phyloP scores from a whole-genome alignment of 2,329 filamentous ascomycete genomes.

The Teratosphaeria gauchensis region DNA sequence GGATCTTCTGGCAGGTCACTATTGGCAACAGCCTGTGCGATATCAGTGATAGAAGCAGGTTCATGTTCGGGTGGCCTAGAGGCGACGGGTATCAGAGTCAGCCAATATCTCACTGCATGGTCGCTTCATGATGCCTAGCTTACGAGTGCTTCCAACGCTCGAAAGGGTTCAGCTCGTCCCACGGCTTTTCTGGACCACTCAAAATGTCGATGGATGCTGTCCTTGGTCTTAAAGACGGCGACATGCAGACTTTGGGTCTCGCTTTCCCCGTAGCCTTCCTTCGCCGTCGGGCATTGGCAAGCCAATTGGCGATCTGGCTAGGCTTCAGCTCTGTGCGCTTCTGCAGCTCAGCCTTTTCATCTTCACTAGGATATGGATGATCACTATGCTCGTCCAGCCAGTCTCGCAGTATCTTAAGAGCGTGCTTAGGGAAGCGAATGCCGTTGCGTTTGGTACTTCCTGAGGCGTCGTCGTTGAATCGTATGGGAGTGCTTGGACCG shows the following conservation, averaged over 20 bases:
- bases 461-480: conserved; percentile 21
- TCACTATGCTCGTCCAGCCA: conserved; percentile 74
- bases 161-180: conserved; percentile 49
- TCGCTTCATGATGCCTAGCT: neutral
- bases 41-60: conserved; percentile 54
- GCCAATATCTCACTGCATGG: neutral
- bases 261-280: conserved; percentile 61
- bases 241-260: conserved; percentile 32
- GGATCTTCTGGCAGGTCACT: conserved; percentile 21
- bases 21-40: conserved; percentile 48
- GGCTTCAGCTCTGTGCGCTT: conserved; percentile 70
- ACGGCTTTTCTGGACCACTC: conserved; percentile 33
- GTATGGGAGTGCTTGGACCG: conserved; percentile 10
- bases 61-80: conserved; percentile 58
- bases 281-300: conserved; percentile 77
- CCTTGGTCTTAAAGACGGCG: conserved; percentile 56
- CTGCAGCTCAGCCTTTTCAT: conserved; percentile 73
- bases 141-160: conserved; percentile 53
- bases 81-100: neutral
- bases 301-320: conserved; percentile 82
- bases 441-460: conserved; percentile 39
- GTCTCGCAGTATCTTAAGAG: conserved; percentile 69
- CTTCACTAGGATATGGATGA: conserved; percentile 80
- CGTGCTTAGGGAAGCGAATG: conserved; percentile 69
- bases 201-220: conserved; percentile 66